These are phyloP conservation scores for Phaffia tasmanica DNA, from an alignment of 768 basidiomycete species.

Conservation along the genomic window DNA sequence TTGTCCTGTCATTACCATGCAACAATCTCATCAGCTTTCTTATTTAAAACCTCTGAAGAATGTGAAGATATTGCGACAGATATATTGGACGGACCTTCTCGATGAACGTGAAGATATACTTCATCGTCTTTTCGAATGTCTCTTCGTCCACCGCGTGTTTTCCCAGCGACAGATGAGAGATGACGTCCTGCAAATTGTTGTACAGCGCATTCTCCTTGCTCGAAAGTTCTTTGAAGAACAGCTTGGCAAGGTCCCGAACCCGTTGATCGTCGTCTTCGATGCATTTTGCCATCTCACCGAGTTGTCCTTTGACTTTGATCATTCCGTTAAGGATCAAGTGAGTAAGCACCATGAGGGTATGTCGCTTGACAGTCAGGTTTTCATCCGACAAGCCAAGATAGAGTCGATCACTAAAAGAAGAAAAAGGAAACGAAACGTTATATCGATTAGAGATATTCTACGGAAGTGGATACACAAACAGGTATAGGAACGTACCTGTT, in stretches of 20 bases:
- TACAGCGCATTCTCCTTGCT: conserved; percentile 99
- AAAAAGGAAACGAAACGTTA: not conserved
- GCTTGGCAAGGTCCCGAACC: conserved; percentile 85
- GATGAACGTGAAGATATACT: conserved; percentile 90
- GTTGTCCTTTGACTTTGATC: conserved; percentile 98
- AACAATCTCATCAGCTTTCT: not conserved
- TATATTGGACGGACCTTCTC: conserved; percentile 58
- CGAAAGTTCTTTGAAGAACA: conserved; percentile 92
- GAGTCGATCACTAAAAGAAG: conserved; percentile 51
- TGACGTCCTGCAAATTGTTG: conserved; percentile 96
- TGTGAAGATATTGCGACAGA: not conserved
- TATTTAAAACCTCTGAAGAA: not conserved
- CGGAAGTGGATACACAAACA: not conserved
- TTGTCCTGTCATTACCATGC: conserved; percentile 55
- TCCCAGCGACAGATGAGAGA: conserved; percentile 85
- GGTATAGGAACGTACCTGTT: conserved; percentile 49
- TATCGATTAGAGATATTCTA: not conserved
- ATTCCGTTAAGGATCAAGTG: conserved; percentile 95
- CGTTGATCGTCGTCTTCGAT: conserved; percentile 78
- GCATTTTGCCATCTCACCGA: conserved; percentile 99
- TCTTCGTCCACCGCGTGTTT: conserved; percentile 86
- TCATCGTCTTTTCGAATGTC: conserved; percentile 80
- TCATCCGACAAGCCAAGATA: conserved; percentile 86
- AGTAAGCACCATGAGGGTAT: conserved; percentile 95
- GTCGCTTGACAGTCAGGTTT: conserved; percentile 89